Evolutionary conservation across 2,329 filamentous ascomycete genomes (phyloP).

Genomic region (Fusarium oligoseptatum): DNA sequence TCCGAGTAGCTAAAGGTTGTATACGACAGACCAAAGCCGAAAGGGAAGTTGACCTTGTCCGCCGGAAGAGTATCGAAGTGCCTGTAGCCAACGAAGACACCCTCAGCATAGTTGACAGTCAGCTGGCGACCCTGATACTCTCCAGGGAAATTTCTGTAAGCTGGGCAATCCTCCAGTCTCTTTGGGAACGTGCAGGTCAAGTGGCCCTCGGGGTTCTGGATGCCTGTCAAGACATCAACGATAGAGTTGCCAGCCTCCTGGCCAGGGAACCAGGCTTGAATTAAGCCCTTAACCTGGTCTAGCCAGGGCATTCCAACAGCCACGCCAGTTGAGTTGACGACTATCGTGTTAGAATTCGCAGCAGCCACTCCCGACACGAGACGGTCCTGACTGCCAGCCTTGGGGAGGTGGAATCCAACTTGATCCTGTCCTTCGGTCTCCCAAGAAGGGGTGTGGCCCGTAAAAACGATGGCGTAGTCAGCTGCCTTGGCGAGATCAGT

Average conservation of each 20-base stretch:
- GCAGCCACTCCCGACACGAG: slow-evolving; percentile 68
- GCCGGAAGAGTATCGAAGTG: slow-evolving; percentile 68
- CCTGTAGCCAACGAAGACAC: slow-evolving; percentile 75
- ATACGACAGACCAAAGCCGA: slow-evolving; percentile 29
- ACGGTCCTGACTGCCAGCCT: background rate
- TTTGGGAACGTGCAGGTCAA: slow-evolving; percentile 71
- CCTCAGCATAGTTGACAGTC: slow-evolving; percentile 74
- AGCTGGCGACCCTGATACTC: slow-evolving; percentile 60
- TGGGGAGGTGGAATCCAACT: background rate
- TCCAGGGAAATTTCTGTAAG: slow-evolving; percentile 69
- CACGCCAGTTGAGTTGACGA: slow-evolving; percentile 74
- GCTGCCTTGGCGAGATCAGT: slow-evolving; percentile 13
- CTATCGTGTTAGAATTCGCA: slow-evolving; percentile 68
- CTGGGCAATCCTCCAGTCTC: slow-evolving; percentile 70
- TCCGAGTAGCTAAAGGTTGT: slow-evolving; percentile 48
- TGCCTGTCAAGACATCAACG: slow-evolving; percentile 73
- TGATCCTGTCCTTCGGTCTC: slow-evolving; percentile 31
- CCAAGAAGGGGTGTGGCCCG: slow-evolving; percentile 23
- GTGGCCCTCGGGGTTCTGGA: slow-evolving; percentile 66
- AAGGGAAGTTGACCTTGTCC: slow-evolving; percentile 26
- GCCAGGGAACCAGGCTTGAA: slow-evolving; percentile 59
- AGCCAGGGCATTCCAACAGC: slow-evolving; percentile 70
- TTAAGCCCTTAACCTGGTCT: slow-evolving; percentile 65
- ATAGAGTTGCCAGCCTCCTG: slow-evolving; percentile 72
- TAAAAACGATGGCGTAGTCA: slow-evolving; percentile 25